Conservation (phyloP, 2,329 filamentous ascomycete species). For the Neonectria faginata region DNA sequence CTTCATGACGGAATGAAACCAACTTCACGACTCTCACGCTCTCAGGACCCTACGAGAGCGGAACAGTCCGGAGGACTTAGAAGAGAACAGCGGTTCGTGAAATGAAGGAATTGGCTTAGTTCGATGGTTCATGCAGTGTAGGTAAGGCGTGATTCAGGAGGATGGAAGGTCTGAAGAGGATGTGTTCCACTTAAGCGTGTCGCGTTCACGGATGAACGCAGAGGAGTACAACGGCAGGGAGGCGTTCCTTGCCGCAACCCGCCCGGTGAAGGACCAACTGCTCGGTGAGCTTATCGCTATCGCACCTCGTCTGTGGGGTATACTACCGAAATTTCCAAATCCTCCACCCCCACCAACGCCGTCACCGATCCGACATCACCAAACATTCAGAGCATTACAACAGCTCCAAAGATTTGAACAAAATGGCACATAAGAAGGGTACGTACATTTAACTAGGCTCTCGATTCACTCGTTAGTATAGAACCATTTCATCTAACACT, state of each 20-base stretch:
- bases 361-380: slow-evolving; percentile 34
- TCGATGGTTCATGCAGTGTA: not conserved
- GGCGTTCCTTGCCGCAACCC: slow-evolving; percentile 13
- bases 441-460: slow-evolving; percentile 3
- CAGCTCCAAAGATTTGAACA: slow-evolving; percentile 18
- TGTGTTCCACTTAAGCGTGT: not conserved
- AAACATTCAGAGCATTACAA: not conserved
- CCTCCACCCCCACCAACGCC: slow-evolving; percentile 38
- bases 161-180: not conserved
- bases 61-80: not conserved
- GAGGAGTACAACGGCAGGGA: slow-evolving; percentile 10
- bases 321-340: slow-evolving; percentile 41
- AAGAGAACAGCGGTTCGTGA: not conserved
- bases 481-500: slow-evolving; percentile 23
- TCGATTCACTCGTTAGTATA: accelerated
- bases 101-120: not conserved
- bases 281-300: slow-evolving; percentile 34
- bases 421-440: slow-evolving; percentile 51
- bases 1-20: slow-evolving; percentile 38
- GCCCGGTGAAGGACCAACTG: slow-evolving; percentile 40
- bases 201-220: not conserved
- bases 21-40: not conserved
- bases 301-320: slow-evolving; percentile 38
- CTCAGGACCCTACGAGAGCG: not conserved
- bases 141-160: not conserved